Evolutionary conservation across 2,329 filamentous ascomycete species (phyloP), one percentile per base, ranked within the genome.

Genomic region (Colletotrichum sp.): DNA sequence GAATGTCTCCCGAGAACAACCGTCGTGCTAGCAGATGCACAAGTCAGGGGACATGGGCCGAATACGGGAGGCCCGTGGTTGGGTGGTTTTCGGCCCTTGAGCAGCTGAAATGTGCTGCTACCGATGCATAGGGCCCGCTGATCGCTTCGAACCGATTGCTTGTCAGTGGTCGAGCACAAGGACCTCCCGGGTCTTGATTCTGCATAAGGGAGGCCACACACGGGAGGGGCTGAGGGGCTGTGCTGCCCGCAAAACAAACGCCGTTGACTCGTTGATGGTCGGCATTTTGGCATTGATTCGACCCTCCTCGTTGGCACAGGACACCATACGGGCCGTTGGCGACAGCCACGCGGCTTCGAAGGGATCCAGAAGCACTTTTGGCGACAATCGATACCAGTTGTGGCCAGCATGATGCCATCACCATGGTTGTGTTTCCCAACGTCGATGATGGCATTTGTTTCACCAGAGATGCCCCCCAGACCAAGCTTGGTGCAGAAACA

Each of bases 81-180:
- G 73, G 59, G 32, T 32, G 44, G 68, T 44, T 72, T 65, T 18
- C 65, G 24, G 71, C 62, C 75, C 75, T 65, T 75, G 75, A 66
- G 66, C 75, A 77, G 75, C 75, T 77, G 75, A 77, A 77, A 75
- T 65, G 66, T 62, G 57, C 75, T 75, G 71, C 70, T 66, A 70
- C 64, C 60, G n/a, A 62, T 28, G 75, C 75, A 75, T 57, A 67
- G 63, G 75, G 66, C 71, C 75, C 71, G 71, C 75, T 77, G 75
- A 77, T 71, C 75, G 59, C 65, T 71, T 75, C 24, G 67, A 71
- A 66, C 60, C 71, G 75, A 66, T 62, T 74, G 75, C 60, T 67
- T 63, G 60, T 71, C 36, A 67, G 71, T 67, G 75, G 75, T 49
- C 34, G 34, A 21, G 44, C 44, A 52, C 44, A 52, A 52, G 44